Evolutionary conservation across 345 rosid species (phyloP).

Genomic region (Orychophragmus violaceus): DNA sequence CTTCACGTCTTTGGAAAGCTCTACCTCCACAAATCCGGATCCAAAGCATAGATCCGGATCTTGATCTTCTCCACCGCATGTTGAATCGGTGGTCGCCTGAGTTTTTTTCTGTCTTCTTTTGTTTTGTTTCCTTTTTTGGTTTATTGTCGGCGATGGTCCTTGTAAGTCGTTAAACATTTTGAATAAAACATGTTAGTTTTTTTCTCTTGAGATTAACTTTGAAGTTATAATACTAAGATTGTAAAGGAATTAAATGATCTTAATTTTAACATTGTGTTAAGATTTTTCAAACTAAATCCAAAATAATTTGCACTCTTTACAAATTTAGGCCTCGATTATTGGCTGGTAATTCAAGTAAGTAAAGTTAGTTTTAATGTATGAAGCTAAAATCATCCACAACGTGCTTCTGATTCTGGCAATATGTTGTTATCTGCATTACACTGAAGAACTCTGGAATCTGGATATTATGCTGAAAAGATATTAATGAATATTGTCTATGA

Average conservation of each 20-base stretch:
- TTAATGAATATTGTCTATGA: no score
- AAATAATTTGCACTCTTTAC: neutral
- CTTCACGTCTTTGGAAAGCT: constrained; percentile 93
- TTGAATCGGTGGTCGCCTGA: neutral
- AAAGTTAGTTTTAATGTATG: neutral
- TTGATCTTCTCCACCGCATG: neutral
- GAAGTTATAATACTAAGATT: neutral
- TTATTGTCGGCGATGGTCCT: neutral
- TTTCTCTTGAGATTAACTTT: neutral
- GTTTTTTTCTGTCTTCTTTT: neutral
- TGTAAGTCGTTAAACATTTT: neutral
- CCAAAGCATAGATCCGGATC: constrained; percentile 33
- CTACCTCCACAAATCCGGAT: constrained; percentile 57
- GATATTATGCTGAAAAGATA: no score
- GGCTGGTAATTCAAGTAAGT: no score
- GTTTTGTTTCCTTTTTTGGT: neutral
- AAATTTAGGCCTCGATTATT: neutral
- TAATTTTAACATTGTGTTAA: neutral
- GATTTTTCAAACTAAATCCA: neutral
- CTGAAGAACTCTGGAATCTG: no score
- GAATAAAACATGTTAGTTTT: neutral
- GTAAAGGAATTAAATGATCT: neutral
- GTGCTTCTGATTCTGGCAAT: neutral
- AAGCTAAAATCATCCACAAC: neutral
- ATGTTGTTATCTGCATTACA: no score